phyloP scores from a whole-genome alignment of 2,329 filamentous ascomycete genomes.

The Stachybotrys echinatus region DNA sequence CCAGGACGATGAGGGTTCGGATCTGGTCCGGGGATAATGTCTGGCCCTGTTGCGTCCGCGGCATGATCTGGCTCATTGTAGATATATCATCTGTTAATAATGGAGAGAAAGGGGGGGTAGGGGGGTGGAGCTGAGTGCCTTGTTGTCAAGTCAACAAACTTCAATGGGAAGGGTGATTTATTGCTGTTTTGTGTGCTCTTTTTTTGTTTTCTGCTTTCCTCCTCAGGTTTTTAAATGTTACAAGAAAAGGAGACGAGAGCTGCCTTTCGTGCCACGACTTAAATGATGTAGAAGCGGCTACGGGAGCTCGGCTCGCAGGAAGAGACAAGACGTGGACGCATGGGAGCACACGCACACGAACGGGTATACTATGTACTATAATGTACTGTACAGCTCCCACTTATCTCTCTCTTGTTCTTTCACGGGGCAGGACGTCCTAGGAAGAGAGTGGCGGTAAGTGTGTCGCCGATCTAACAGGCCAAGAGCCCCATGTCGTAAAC shows the following conservation, averaged over 20 bases:
- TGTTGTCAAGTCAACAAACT: too few relatives aligned
- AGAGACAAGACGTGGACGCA: background rate
- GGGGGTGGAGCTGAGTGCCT: too few relatives aligned
- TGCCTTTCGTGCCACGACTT: background rate
- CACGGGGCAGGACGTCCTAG: background rate
- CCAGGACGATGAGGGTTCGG: slow-evolving; percentile 38
- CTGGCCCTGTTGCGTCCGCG: slow-evolving; percentile 12
- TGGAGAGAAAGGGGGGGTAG: too few relatives aligned
- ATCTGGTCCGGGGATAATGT: slow-evolving; percentile 29
- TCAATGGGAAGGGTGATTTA: too few relatives aligned
- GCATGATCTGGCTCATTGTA: background rate
- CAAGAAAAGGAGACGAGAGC: background rate
- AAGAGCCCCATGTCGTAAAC: background rate
- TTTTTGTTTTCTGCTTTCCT: background rate
- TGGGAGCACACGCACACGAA: background rate
- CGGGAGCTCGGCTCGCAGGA: too few relatives aligned
- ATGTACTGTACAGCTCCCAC: too few relatives aligned
- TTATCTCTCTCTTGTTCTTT: background rate
- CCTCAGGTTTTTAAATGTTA: background rate
- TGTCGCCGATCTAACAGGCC: background rate
- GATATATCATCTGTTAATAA: background rate
- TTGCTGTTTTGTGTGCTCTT: too few relatives aligned
- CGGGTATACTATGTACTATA: too few relatives aligned
- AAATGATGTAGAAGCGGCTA: background rate
- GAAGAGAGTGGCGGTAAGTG: background rate